Conservation (phyloP, 179 eudicot genomes). For the Heliamphora pulchella region DNA sequence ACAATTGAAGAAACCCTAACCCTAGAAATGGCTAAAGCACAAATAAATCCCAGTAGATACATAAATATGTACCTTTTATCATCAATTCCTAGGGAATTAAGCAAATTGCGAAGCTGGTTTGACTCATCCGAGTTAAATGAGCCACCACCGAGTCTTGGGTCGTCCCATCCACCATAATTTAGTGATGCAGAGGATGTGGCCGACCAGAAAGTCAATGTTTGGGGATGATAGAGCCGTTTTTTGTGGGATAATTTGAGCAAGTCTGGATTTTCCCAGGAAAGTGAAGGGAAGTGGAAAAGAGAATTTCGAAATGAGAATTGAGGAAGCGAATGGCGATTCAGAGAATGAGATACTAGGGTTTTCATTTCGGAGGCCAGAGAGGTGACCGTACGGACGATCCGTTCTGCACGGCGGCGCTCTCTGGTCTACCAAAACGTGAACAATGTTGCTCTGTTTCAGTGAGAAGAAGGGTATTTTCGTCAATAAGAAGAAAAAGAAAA, state of each 20-base stretch:
- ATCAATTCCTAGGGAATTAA: constrained; percentile 52
- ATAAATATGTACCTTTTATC: constrained; percentile 63
- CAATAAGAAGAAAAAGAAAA: not conserved
- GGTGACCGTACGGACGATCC: too few relatives aligned
- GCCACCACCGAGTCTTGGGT: constrained; percentile 31
- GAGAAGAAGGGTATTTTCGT: not conserved
- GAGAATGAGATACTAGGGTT: constrained; percentile 26
- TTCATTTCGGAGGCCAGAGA: constrained; percentile 18
- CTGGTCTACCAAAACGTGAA: not conserved
- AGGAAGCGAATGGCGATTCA: not conserved
- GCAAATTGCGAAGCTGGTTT: constrained; percentile 38
- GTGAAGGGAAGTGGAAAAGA: constrained; percentile 23
- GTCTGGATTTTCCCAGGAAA: constrained; percentile 15
- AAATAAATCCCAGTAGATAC: constrained; percentile 66
- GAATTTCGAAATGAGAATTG: constrained; percentile 16
- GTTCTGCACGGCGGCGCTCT: not conserved
- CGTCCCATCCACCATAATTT: constrained; percentile 69
- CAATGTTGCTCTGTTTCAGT: not conserved
- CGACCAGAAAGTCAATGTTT: constrained; percentile 21
- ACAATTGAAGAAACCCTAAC: constrained; percentile 73
- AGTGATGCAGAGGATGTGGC: constrained; percentile 30
- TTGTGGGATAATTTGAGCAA: constrained; percentile 16
- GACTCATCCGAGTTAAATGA: constrained; percentile 51
- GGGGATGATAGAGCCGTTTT: constrained; percentile 21
- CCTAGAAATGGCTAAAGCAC: constrained; percentile 82